Evolutionary conservation across 1,284 basidiomycete genomes (phyloP).

Genomic region (Puccinia polysora): DNA sequence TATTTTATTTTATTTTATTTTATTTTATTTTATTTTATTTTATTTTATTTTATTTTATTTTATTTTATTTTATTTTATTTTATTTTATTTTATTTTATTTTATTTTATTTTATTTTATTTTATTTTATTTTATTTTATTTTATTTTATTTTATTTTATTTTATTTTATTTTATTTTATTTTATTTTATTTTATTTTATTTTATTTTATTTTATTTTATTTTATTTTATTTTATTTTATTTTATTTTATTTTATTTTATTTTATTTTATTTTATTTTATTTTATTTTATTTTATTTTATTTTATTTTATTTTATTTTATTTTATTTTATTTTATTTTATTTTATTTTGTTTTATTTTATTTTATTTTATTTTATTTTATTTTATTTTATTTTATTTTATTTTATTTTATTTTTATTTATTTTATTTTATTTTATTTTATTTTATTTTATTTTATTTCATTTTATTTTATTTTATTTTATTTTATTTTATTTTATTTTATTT

Average conservation of each 20-base stretch:
- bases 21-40: slow-evolving; percentile 2
- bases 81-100: background rate
- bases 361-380: background rate
- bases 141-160: background rate
- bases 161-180: background rate
- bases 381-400: background rate
- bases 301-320: background rate
- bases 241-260: background rate
- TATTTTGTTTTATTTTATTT: background rate
- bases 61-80: background rate
- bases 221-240: background rate
- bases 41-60: background rate
- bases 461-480: background rate
- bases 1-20: background rate
- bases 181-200: background rate
- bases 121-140: background rate
- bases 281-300: background rate
- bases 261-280: background rate
- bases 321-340: background rate
- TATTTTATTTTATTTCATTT: background rate
- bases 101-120: background rate
- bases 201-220: background rate
- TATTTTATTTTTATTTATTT: background rate
- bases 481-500: background rate
- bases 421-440: background rate